These are phyloP conservation scores for Silene coronaria DNA, from an alignment of 179 eudicot species.

Conservation along the genomic window DNA sequence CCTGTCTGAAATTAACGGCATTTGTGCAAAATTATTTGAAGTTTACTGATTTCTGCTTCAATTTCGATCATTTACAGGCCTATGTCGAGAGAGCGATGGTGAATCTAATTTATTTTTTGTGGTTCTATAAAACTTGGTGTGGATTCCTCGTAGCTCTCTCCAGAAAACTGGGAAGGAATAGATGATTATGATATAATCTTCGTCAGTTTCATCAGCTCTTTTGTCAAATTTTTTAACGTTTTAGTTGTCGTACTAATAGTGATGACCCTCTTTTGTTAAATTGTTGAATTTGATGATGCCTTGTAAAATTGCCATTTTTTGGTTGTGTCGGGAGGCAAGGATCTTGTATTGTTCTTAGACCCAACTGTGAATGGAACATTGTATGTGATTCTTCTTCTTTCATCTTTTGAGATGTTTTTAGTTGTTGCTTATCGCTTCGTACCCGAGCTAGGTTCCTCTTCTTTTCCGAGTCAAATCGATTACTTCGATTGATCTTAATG, in stretches of 20 bases:
- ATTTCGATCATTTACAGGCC: conserved; percentile 38
- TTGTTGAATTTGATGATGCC: conserved; percentile 37
- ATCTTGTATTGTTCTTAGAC: conserved; percentile 28
- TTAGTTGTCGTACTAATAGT: conserved; percentile 14
- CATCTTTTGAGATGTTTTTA: not conserved
- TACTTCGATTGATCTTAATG: too few species aligned
- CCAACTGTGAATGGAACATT: conserved; percentile 27
- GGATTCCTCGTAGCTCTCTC: conserved; percentile 38
- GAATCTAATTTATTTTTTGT: conserved; percentile 17
- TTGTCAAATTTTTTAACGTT: conserved; percentile 32
- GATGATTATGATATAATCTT: conserved; percentile 32
- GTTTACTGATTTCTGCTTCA: not conserved
- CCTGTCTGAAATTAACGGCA: not conserved
- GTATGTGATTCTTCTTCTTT: not conserved
- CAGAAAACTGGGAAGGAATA: conserved; percentile 30
- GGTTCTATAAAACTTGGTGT: conserved; percentile 18
- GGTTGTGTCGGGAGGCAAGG: conserved; percentile 28
- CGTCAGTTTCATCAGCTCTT: conserved; percentile 18
- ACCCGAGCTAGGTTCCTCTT: too few species aligned
- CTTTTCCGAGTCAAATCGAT: too few species aligned
- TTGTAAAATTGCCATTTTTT: conserved; percentile 42
- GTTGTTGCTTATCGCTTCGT: not conserved
- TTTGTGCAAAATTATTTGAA: not conserved
- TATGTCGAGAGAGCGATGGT: conserved; percentile 56
- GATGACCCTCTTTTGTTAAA: conserved; percentile 15